phyloP scores from a whole-genome alignment of 1,139 yeast genomes.

The Candida neerlandica region DNA sequence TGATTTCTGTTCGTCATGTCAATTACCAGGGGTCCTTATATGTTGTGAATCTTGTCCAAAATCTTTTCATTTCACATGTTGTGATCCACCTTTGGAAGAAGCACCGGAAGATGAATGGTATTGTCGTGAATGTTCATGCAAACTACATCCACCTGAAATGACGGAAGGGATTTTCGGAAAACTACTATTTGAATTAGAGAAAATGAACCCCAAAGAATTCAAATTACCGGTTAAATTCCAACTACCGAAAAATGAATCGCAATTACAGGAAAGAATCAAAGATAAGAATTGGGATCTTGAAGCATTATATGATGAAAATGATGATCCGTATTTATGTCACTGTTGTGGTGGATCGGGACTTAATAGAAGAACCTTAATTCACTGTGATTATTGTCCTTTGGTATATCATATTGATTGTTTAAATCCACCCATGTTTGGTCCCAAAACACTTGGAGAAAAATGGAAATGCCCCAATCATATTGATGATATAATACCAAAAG shows the following conservation, averaged over 20 bases:
- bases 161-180: slow-evolving; percentile 62
- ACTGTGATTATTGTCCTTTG: slow-evolving; percentile 86
- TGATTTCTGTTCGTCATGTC: slow-evolving; percentile 87
- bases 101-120: slow-evolving; percentile 91
- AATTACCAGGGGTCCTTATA: slow-evolving; percentile 82
- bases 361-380: slow-evolving; percentile 53
- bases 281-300: slow-evolving; percentile 64
- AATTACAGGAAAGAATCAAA: slow-evolving; percentile 39
- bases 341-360: slow-evolving; percentile 75
- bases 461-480: slow-evolving; percentile 96
- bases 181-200: slow-evolving; percentile 57
- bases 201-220: slow-evolving; percentile 73
- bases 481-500: slow-evolving; percentile 51
- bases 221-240: slow-evolving; percentile 68
- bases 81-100: slow-evolving; percentile 84
- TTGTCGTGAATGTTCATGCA: slow-evolving; percentile 69
- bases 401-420: slow-evolving; percentile 94
- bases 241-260: slow-evolving; percentile 40
- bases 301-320: slow-evolving; percentile 62
- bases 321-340: slow-evolving; percentile 69
- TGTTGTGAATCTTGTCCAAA: slow-evolving; percentile 94
- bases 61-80: slow-evolving; percentile 89
- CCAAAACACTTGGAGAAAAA: slow-evolving; percentile 77
- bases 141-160: slow-evolving; percentile 27
- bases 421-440: slow-evolving; percentile 69